phyloP scores from a whole-genome alignment of 1,284 basidiomycete genomes.

The Marasmius tenuissimus region DNA sequence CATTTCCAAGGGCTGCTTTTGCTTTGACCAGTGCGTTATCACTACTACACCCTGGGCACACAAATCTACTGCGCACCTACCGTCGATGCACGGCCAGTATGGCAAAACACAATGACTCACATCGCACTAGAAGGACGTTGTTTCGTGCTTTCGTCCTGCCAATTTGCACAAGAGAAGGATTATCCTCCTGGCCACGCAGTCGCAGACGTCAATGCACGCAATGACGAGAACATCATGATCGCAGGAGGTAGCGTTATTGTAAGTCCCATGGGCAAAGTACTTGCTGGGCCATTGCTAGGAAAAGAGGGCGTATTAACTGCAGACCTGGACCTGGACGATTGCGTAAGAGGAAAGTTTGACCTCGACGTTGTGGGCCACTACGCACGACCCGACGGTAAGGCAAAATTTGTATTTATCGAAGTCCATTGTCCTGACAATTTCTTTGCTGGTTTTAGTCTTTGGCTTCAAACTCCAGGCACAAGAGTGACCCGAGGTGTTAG shows the following conservation, averaged over 20 bases:
- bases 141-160: constrained; percentile 71
- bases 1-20: not conserved
- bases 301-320: constrained; percentile 66
- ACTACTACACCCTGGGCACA: constrained; percentile 63
- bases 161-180: constrained; percentile 61
- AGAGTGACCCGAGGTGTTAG: not conserved
- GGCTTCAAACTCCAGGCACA: constrained; percentile 7
- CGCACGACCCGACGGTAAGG: constrained; percentile 59
- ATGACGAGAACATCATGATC: constrained; percentile 61
- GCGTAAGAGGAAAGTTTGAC: constrained; percentile 70
- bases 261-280: constrained; percentile 62
- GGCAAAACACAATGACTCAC: constrained; percentile 69
- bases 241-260: constrained; percentile 71
- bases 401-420: not conserved
- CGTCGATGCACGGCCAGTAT: constrained; percentile 65
- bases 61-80: constrained; percentile 72
- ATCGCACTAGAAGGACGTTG: constrained; percentile 78
- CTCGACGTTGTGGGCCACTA: constrained; percentile 74
- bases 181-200: constrained; percentile 59
- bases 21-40: constrained; percentile 45
- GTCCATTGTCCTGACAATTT: not conserved
- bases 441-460: constrained; percentile 4
- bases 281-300: constrained; percentile 67
- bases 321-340: constrained; percentile 61
- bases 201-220: constrained; percentile 34